Base-by-base conservation (phyloP, 75 land plant species). In the Azolla pinnata region DNA sequence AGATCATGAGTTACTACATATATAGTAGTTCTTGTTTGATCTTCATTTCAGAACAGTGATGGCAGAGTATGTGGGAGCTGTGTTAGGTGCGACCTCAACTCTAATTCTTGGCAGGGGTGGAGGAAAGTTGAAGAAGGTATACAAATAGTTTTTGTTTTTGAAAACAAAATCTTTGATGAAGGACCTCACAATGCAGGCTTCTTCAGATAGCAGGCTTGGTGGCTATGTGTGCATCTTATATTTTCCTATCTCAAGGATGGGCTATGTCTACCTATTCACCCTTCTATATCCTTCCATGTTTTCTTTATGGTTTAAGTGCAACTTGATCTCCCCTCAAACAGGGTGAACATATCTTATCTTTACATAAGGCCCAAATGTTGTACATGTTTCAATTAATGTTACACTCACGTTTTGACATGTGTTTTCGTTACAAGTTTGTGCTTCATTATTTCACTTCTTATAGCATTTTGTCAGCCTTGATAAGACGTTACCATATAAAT, bases 31-130 rank as follows among this genome's bases (percentile, higher is more conserved):
- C n/a, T n/a, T n/a, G n/a, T n/a, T n/a, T n/a, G n/a, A n/a, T n/a
- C n/a, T 46, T 46, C 49, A 18, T 18, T 18, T 46, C 77, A 95
- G 99, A 69, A 77, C 88, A 50, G 60, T 86, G 31, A 31, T 95
- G 68, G 87, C 83, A 28, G 99, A 95, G 60, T 95, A 95, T 67
- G 80, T 85, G 46, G 99, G 99, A 56, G 97, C 99, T 44, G 76
- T 80, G 31, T 79, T 95, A 56, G 99, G 99, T 68, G 97, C 88
- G 31, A 35, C 86, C 49, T 95, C 99, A 25, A 96, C 82, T n/a
- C 59, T 83, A 9, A 61, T 86, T 18, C 79, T 90, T 70, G 87
- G 99, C 17, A 59, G 85, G 57, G 76, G 68, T 44, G 82, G 77
- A 18, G 58, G 75, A 53, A 61, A 77, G 20, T 86, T 81, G 88